Conservation (phyloP, 2,329 filamentous ascomycete genomes). For the Paramyrothecium roridum region DNA sequence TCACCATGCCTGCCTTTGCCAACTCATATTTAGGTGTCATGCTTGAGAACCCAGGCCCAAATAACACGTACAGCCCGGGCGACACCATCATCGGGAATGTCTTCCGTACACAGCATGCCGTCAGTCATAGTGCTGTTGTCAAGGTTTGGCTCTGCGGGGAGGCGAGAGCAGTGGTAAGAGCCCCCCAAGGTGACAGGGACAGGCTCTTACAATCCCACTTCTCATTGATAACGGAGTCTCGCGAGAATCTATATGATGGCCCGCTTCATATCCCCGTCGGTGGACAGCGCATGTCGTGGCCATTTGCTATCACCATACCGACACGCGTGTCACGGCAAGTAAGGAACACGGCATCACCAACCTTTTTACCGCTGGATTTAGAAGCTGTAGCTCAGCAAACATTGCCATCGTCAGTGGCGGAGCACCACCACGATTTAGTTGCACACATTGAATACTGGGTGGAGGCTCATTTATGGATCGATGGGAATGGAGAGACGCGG, state of each 20-base stretch:
- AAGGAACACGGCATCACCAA: neutral
- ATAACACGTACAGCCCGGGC: neutral
- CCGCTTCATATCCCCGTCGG: neutral
- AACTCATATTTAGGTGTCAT: neutral
- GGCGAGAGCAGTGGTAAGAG: neutral
- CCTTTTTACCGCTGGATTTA: neutral
- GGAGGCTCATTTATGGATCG: neutral
- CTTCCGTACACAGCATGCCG: conserved; percentile 1
- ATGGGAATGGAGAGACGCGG: neutral
- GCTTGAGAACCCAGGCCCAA: neutral
- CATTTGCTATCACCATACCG: neutral
- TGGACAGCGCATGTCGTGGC: neutral
- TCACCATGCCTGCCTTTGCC: too few relatives aligned
- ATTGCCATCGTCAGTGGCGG: neutral
- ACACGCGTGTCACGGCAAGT: neutral
- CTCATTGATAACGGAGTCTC: neutral
- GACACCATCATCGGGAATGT: conserved; percentile 5
- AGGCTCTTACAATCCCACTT: neutral
- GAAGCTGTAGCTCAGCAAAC: neutral
- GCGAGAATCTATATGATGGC: neutral
- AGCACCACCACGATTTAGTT: neutral
- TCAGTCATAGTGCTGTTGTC: neutral
- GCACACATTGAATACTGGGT: neutral
- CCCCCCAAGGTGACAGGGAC: neutral
- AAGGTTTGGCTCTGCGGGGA: conserved; percentile 1